phyloP scores from a whole-genome alignment of 2,329 filamentous ascomycete genomes.

The Pestalotiopsis sp. region DNA sequence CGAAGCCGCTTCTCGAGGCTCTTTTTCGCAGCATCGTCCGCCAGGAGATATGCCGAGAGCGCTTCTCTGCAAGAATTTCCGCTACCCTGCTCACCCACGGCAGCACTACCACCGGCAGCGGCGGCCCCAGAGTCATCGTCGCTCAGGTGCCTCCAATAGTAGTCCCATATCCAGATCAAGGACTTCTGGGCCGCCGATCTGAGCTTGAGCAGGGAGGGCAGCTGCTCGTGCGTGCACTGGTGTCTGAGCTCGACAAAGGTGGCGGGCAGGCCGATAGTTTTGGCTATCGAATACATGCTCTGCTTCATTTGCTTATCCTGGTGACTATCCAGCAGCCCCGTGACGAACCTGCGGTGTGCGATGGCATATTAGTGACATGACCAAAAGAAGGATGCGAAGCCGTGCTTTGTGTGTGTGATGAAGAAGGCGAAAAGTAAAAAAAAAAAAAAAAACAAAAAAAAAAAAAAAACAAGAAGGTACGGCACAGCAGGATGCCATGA shows the following conservation, averaged over 20 bases:
- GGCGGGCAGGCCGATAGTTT: conserved; percentile 68
- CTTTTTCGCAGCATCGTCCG: conserved; percentile 20
- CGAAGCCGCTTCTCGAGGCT: conserved; percentile 32
- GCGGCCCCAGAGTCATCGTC: conserved; percentile 12
- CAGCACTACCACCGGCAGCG: conserved; percentile 13
- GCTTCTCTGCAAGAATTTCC: conserved; percentile 31
- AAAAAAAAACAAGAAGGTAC: neutral
- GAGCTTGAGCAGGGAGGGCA: conserved; percentile 76
- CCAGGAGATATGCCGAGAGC: conserved; percentile 40
- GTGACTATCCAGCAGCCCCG: conserved; percentile 75
- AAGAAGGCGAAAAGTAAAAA: neutral
- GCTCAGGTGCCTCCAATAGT: conserved; percentile 72
- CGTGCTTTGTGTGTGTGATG: no score
- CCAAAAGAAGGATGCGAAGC: neutral
- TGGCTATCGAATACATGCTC: conserved; percentile 74
- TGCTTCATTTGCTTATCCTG: conserved; percentile 68
- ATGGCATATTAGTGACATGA: neutral
- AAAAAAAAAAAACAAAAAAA: neutral
- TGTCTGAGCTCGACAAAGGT: conserved; percentile 89
- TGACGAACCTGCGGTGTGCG: conserved; percentile 67
- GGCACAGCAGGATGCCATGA: neutral
- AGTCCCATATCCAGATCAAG: conserved; percentile 84
- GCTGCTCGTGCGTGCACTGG: conserved; percentile 85
- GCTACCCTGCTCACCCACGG: conserved; percentile 8
- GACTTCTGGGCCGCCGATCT: conserved; percentile 70